Evolutionary conservation across 2,329 filamentous ascomycete genomes (phyloP), one percentile per base, ranked within the genome.

Genomic region (Monosporascus cannonballus): DNA sequence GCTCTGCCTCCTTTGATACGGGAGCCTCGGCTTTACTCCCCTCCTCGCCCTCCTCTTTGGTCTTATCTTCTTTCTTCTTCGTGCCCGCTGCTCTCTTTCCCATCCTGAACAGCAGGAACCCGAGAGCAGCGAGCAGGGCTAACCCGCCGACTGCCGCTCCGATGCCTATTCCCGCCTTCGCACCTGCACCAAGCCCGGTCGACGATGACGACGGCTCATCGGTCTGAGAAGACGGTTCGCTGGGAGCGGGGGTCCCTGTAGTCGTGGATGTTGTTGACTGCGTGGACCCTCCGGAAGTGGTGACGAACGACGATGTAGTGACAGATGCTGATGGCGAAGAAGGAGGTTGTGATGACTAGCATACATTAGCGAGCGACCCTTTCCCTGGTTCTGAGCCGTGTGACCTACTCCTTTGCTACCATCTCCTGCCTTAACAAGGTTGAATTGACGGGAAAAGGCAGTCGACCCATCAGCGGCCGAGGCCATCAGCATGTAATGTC

Each of bases 61-160:
- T 8, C 14, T 51, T 44, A 22, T 51, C 39, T 9, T 47, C 36
- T 9, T 39, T 37, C 22, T 45, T 37, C 41, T 51, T 51, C 18
- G 25, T 20, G 3, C 15, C 50, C 4, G 50, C 50, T 15, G 50
- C 42, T 46, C 25, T 47, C 36, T 47, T 51, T 20, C 50, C 50
- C 50, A 51, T 51, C 22, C 44, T 34, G 22, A 51, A 51, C 27
- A 51, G 9, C 18, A 47, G 18, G 42, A 51, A 51, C 17, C 50
- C 50, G 22, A 51, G 18, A 22, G 9, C 25, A n/a, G n/a, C 42
- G 18, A 47, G 27, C n/a, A 51, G 6, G 22, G 22, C 30, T 14
- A 51, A 20, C 22, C 50, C 50, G 20, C 50, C 50, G 20, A 48
- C 24, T 18, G 50, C 50, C 6, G 42, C 50, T 17, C 50, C 50